Conservation (phyloP, 148 eudicot species). For the Vaccinium vitisidaea region DNA sequence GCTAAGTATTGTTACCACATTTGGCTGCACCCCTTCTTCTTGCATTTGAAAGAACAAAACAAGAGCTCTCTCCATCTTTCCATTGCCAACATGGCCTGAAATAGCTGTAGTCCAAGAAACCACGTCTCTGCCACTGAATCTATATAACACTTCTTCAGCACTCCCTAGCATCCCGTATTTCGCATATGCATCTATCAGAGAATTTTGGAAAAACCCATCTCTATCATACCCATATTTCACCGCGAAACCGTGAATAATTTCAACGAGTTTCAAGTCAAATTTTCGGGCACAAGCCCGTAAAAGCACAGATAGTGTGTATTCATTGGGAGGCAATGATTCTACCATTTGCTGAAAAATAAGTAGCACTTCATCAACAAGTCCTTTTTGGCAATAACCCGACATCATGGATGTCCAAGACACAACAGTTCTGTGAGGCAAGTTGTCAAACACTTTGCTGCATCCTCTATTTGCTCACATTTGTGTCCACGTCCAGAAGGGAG, state of each 20-base stretch:
- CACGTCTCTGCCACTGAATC: slow-evolving; percentile 19
- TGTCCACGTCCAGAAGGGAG: slow-evolving; percentile 22
- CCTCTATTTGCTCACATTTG: slow-evolving; percentile 16
- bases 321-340: slow-evolving; percentile 18
- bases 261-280: slow-evolving; percentile 10
- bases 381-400: slow-evolving; percentile 20
- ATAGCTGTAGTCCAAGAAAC: slow-evolving; percentile 31
- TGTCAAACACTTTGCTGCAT: slow-evolving; percentile 27
- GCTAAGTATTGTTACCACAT: slow-evolving; percentile 23
- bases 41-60: slow-evolving; percentile 22
- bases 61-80: slow-evolving; percentile 19
- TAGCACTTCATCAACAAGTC: slow-evolving; percentile 14
- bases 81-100: slow-evolving; percentile 24
- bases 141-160: slow-evolving; percentile 20
- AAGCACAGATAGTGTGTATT: slow-evolving; percentile 23
- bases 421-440: slow-evolving; percentile 22
- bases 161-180: slow-evolving; percentile 20
- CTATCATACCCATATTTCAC: slow-evolving; percentile 16
- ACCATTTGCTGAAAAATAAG: slow-evolving; percentile 21
- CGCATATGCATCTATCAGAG: slow-evolving; percentile 27
- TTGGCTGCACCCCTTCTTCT: slow-evolving; percentile 24
- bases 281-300: slow-evolving; percentile 20
- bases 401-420: slow-evolving; percentile 34
- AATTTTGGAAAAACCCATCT: slow-evolving; percentile 25
- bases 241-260: slow-evolving; percentile 20